A percentile compares a stretch with the other conserved stretches of the same genome.
Conservation (phyloP, 2,329 filamentous ascomycete genomes). For the Apiospora sp. region DNA sequence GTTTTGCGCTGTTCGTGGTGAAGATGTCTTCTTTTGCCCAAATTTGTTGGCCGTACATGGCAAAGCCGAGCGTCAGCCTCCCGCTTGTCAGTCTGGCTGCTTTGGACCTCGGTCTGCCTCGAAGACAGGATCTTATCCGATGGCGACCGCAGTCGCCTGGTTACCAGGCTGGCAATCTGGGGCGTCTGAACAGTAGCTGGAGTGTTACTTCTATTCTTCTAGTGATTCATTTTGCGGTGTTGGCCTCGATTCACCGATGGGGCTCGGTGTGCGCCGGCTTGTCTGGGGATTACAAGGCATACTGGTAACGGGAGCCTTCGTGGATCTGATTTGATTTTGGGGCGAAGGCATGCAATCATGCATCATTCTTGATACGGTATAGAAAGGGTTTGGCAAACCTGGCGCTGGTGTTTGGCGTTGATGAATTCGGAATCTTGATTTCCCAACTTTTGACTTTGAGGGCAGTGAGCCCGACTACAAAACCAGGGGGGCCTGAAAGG, state of each 20-base stretch:
- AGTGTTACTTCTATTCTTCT: constrained; percentile 13
- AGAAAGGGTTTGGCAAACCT: not conserved
- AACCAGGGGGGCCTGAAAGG: not conserved
- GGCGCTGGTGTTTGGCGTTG: not conserved
- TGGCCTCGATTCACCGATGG: constrained; percentile 7
- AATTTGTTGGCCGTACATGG: constrained; percentile 76
- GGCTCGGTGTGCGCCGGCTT: not conserved
- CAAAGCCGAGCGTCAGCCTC: constrained; percentile 70
- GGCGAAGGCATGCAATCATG: not conserved
- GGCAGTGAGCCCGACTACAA: not conserved
- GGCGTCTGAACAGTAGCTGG: not conserved
- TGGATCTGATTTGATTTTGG: not conserved
- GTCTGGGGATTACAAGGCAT: not conserved
- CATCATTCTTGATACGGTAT: not conserved
- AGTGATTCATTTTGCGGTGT: constrained; percentile 3
- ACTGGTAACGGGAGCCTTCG: not conserved
- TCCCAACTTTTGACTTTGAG: not conserved
- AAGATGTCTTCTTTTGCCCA: constrained; percentile 73
- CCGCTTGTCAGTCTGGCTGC: constrained; percentile 74
- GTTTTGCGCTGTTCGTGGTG: constrained; percentile 69
- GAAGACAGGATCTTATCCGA: not conserved
- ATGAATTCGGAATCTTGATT: not conserved
- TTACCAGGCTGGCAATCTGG: not conserved
- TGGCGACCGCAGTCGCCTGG: not conserved
- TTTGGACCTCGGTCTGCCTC: constrained; percentile 64